Evolutionary conservation across 2,329 filamentous ascomycete genomes (phyloP).

Genomic region (Venturia nashicola): DNA sequence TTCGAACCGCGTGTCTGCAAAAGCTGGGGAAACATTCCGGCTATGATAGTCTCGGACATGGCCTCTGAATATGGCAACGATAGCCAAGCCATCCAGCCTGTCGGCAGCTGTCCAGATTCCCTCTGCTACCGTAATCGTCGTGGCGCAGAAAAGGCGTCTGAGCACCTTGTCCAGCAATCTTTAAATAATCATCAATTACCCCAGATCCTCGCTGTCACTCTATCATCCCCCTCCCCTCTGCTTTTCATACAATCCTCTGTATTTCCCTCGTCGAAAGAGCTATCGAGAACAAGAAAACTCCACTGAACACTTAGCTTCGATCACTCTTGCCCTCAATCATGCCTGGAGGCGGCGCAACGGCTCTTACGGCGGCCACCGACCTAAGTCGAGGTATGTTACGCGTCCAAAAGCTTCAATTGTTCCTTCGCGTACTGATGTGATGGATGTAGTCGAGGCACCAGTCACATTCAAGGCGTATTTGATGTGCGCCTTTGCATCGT

Average conservation of each 20-base stretch:
- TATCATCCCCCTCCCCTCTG: not conserved
- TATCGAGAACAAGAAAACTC: not conserved
- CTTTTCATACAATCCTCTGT: not conserved
- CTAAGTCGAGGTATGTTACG: not conserved
- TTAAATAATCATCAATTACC: not conserved
- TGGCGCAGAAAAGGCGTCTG: not conserved
- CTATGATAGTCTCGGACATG: not conserved
- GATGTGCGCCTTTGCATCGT: constrained; percentile 36
- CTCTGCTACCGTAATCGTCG: not conserved
- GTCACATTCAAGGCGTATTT: constrained; percentile 34
- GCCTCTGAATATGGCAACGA: not conserved
- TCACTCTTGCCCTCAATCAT: not conserved
- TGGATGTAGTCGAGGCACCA: constrained; percentile 32
- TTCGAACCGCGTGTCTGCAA: not conserved
- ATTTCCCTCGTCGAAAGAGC: not conserved
- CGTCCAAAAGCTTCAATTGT: too few species aligned
- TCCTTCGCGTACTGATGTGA: not conserved
- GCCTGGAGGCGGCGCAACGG: not conserved
- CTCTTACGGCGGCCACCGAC: not conserved
- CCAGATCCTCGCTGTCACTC: not conserved
- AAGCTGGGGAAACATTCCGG: not conserved
- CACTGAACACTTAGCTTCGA: not conserved
- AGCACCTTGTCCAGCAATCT: constrained; percentile 1
- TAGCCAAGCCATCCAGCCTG: not conserved
- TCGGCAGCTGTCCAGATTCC: not conserved